Evolutionary conservation across 345 rosid genomes (phyloP).

Genomic region (Sonneratia alba): DNA sequence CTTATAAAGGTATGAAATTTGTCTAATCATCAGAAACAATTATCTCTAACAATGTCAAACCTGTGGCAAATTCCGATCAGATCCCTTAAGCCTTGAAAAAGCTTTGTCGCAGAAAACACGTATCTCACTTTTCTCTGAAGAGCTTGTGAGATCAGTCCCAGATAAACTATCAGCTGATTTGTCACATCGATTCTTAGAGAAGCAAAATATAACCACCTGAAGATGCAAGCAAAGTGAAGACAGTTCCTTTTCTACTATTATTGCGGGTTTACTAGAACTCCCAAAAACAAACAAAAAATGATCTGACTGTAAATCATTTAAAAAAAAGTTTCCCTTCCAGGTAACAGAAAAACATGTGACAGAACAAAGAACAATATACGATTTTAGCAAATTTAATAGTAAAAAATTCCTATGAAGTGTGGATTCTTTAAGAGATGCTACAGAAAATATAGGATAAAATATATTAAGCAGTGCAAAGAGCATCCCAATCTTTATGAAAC

Average conservation of each 20-base stretch:
- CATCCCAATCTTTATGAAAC: not conserved
- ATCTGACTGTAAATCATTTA: not conserved
- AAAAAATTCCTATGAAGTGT: not conserved
- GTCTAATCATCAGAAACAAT: conserved; percentile 10
- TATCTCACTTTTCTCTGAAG: conserved; percentile 82
- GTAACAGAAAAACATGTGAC: not conserved
- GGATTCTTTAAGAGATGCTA: not conserved
- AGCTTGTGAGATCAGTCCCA: conserved; percentile 71
- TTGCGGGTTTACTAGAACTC: not conserved
- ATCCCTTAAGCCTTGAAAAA: conserved; percentile 89
- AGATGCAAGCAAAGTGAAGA: conserved; percentile 11
- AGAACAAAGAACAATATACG: not conserved
- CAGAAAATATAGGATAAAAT: not conserved
- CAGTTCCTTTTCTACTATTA: not conserved
- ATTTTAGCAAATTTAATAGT: not conserved
- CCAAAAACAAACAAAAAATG: not conserved
- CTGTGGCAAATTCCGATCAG: conserved; percentile 95
- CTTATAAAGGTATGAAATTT: not conserved
- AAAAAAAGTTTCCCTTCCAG: not conserved
- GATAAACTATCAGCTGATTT: conserved; percentile 66
- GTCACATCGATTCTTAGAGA: conserved; percentile 95
- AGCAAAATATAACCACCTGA: conserved; percentile 87
- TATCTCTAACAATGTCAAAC: conserved; percentile 27
- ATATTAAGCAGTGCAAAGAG: not conserved
- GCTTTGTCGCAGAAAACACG: conserved; percentile 91